Evolutionary conservation across 768 basidiomycete genomes (phyloP), one percentile per base, ranked within the genome.

Genomic region (Stropharia rugosoannulata): DNA sequence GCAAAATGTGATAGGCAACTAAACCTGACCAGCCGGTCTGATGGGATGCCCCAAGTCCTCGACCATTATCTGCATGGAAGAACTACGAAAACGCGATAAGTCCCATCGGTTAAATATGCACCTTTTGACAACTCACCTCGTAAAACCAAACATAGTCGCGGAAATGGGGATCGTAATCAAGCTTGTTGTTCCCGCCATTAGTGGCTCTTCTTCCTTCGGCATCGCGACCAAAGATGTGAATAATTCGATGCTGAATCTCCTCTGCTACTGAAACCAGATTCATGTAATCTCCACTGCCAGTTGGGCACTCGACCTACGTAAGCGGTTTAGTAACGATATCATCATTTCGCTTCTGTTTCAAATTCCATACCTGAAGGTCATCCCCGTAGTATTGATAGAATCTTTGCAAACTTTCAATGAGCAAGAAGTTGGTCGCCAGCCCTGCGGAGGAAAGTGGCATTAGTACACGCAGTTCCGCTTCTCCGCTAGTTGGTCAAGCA

Each of bases 331-430:
- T 22, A 27, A 57, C 4, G 45, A 18, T 19, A 58, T 45, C 43
- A 27, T 51, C 4, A 49, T 13, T 40, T 15, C 19, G 46, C 4
- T 12, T 15, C 35, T 8, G 48, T 39, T 16, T 4, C 36, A 3
- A 29, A 52, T 8, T 9, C 27, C 55, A 49, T 55, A 83, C 82
- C 74, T 92, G 89, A 36, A 98, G 74, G 18, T 90, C 87, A 54
- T 94, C 88, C 2, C 97, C 97, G 62, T 97, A 98, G 73, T 98
- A 99, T 64, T 96, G 93, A 70, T 98, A 90, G 80, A 98, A 98
- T 18, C 97, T 83, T 71, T 98, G 97, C 51, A 99, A 79, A 67
- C 90, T 93, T 73, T 98, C 96, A 59, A 98, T 97, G 49, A 98
- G 80, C 52, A 99, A 68, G 76, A 97, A 97, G 71, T 96, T 98